Base-by-base conservation (phyloP, 306 rosid species). In the Phaseolus lunatus region DNA sequence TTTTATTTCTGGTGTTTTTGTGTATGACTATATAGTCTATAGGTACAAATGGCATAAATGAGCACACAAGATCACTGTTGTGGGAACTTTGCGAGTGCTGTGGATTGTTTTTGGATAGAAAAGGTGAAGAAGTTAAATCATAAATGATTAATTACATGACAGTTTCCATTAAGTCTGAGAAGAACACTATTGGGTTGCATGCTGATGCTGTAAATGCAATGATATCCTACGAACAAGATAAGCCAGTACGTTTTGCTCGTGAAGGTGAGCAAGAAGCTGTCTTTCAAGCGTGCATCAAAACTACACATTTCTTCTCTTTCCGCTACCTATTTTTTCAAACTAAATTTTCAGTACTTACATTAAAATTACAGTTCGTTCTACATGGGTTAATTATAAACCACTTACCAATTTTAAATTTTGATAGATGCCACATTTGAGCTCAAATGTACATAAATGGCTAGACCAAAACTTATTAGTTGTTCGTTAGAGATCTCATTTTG, bases 241-340 rank as follows among this genome's bases (percentile, higher is more conserved):
- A 8, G 1, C 12, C 16, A 22, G 47, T 63, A 63, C 26, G 26
- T 63, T 31, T n/a, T 18, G 69, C 69, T 63, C 69, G 47, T 63
- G 69, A 63, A 63, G 26, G 47, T 63, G 47, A 63, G 26, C 69
- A 63, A 33, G 69, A 63, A 63, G 16, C 47, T 63, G 69, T 35
- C 69, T 29, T 33, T 62, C 68, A 33, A 62, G 45, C 68, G 24
- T 35, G 69, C 69, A 33, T 35, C 26, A n/a, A n/a, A 31, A 62
- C n/a, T 9, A 3, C 7, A 5, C 23, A 12, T 2, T 15, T 31
- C 44, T 62, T 14, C 7, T 57, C 18, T 59, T 10, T 10, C 7
- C 3, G 9, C 1, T 23, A 19, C 58, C 58, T n/a, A 19, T 18
- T 7, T 50, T 50, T 7, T 3, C 23, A 50, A 20, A 16, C 7